phyloP scores from a whole-genome alignment of 2,329 filamentous ascomycete genomes.

The Fusarium decemcellulare region DNA sequence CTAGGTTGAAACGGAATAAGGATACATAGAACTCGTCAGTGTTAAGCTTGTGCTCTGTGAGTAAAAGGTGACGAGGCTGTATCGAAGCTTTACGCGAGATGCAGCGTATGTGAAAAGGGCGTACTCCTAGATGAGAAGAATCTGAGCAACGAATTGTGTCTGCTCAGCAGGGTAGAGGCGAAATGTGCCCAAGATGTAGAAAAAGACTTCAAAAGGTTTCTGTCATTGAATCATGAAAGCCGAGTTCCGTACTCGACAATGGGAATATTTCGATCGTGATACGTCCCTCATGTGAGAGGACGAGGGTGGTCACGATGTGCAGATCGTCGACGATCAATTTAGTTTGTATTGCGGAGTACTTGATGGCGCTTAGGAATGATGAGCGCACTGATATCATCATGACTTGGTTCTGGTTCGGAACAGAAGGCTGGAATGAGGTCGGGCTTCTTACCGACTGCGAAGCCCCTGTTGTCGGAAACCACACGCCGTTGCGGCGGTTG shows the following conservation, averaged over 20 bases:
- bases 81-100: background rate
- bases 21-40: slow-evolving; percentile 50
- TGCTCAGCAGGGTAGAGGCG: too few species aligned
- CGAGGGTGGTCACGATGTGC: too few species aligned
- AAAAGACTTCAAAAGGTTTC: too few species aligned
- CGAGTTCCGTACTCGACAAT: too few species aligned
- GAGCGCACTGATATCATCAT: background rate
- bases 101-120: background rate
- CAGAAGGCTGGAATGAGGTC: background rate
- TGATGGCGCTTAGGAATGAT: background rate
- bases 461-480: background rate
- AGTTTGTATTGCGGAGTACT: too few species aligned
- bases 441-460: slow-evolving; percentile 30
- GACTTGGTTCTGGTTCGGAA: background rate
- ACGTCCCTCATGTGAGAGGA: too few species aligned
- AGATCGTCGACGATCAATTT: too few species aligned
- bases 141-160: too few species aligned
- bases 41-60: slow-evolving; percentile 34
- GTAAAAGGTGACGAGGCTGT: slow-evolving; percentile 25
- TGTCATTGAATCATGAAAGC: too few species aligned
- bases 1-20: slow-evolving; percentile 51
- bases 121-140: background rate
- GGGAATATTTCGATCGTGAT: too few species aligned
- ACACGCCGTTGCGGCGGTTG: background rate
- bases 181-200: too few species aligned